Percentiles rank a stretch among this genome's conserved stretches.
These are phyloP conservation scores for Parachlorella kessleri DNA, from an alignment of 139 green algal species.

Conservation along the genomic window DNA sequence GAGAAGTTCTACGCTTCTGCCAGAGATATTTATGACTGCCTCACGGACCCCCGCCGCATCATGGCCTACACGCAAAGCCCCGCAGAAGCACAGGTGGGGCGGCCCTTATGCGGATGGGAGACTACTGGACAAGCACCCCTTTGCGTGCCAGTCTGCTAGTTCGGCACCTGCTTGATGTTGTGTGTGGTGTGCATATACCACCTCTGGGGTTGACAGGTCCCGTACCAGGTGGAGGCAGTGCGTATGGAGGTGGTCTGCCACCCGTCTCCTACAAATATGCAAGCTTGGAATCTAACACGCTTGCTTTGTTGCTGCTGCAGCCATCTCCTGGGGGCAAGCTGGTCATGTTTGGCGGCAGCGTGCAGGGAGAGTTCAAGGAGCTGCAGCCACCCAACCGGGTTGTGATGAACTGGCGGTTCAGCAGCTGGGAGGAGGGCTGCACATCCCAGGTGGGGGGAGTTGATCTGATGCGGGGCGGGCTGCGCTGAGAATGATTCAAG, in stretches of 20 bases:
- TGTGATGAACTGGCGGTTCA: constrained; percentile 86
- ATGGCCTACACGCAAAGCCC: constrained; percentile 65
- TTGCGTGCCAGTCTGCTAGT: no score
- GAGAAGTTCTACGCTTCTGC: constrained; percentile 73
- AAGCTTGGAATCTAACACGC: no score
- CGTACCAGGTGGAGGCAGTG: no score
- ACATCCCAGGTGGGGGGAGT: constrained; percentile 57
- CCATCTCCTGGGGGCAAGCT: constrained; percentile 59
- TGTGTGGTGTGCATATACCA: no score
- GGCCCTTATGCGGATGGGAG: neutral
- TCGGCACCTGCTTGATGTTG: no score
- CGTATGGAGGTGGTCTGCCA: no score
- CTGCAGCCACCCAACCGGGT: constrained; percentile 58
- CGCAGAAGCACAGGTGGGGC: constrained; percentile 40
- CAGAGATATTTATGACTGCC: constrained; percentile 84
- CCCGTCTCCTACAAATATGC: no score
- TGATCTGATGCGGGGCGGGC: no score
- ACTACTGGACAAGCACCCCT: neutral
- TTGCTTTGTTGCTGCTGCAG: no score
- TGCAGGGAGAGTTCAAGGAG: constrained; percentile 68
- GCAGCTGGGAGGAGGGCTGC: constrained; percentile 77
- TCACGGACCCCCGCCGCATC: constrained; percentile 62
- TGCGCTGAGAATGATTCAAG: no score
- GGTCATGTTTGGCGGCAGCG: constrained; percentile 68
- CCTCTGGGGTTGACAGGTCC: no score